Conservation (phyloP, 2,329 filamentous ascomycete species). For the Colletotrichum lini region DNA sequence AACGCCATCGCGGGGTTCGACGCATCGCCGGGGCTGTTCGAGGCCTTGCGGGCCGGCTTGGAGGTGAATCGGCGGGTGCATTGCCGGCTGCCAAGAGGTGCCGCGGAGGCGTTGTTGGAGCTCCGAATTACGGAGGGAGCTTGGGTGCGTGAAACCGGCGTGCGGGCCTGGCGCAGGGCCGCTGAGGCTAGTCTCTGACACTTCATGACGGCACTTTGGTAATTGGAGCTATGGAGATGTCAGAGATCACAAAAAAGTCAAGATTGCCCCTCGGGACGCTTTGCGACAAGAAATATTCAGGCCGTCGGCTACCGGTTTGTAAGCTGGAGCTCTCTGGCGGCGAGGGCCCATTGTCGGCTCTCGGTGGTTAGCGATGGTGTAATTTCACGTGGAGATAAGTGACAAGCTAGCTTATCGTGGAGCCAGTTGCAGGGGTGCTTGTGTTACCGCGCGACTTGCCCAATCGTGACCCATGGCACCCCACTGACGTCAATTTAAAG, state of each 20-base stretch:
- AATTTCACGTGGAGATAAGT: conserved; percentile 42
- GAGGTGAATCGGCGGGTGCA: conserved; percentile 38
- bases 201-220: conserved; percentile 37
- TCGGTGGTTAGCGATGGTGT: conserved; percentile 36
- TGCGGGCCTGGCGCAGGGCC: conserved; percentile 41
- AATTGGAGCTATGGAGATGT: background rate
- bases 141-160: conserved; percentile 14
- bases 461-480: background rate
- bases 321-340: conserved; percentile 32
- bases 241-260: background rate
- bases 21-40: conserved; percentile 54
- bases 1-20: conserved; percentile 92
- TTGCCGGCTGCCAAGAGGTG: conserved; percentile 26
- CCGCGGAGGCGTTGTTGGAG: background rate
- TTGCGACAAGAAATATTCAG: background rate
- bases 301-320: conserved; percentile 29
- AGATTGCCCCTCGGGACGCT: background rate
- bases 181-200: conserved; percentile 39
- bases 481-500: conserved; percentile 42
- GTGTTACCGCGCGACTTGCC: conserved; percentile 11
- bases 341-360: conserved; percentile 22
- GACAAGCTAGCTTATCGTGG: background rate
- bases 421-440: background rate
- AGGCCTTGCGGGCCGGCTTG: conserved; percentile 37
- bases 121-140: conserved; percentile 30